These are phyloP conservation scores for Eustoma russellianum DNA, from an alignment of 257 asterid genomes.

Conservation along the genomic window DNA sequence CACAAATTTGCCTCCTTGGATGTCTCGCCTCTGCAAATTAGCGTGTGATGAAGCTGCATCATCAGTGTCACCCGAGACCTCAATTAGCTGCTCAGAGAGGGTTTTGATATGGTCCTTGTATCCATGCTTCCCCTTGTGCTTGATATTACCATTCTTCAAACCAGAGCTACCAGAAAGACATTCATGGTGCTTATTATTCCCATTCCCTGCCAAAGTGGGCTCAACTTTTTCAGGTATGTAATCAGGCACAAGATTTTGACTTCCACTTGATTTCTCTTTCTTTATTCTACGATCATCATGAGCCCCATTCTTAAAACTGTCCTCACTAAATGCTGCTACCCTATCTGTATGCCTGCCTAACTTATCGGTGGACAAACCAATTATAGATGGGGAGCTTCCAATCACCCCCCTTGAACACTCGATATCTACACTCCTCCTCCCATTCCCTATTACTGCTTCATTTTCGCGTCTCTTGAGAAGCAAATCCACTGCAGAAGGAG, in stretches of 20 bases:
- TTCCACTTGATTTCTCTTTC: conserved; percentile 35
- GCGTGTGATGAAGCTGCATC: conserved; percentile 48
- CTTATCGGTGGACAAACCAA: conserved; percentile 16
- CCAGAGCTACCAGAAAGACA: conserved; percentile 36
- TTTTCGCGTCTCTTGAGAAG: conserved; percentile 31
- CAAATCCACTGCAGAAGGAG: conserved; percentile 41
- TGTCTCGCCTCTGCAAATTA: conserved; percentile 26
- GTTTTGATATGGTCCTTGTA: conserved; percentile 38
- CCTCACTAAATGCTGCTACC: conserved; percentile 22
- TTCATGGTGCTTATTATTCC: conserved; percentile 18
- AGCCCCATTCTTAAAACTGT: conserved; percentile 31
- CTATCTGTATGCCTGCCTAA: conserved; percentile 24
- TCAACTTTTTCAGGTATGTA: conserved; percentile 23
- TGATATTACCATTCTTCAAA: conserved; percentile 24
- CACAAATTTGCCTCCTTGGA: conserved; percentile 20
- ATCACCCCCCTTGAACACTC: conserved; percentile 35
- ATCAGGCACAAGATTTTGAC: conserved; percentile 26
- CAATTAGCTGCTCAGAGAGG: conserved; percentile 50
- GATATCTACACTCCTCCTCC: conserved; percentile 41
- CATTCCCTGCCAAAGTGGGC: conserved; percentile 15
- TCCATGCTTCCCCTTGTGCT: conserved; percentile 22
- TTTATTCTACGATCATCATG: conserved; percentile 34
- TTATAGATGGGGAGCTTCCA: conserved; percentile 37
- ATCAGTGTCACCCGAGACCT: conserved; percentile 44
- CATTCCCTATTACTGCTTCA: conserved; percentile 32